Base-by-base conservation (phyloP, 192 early-diverging fungal genomes). In the Lunasporangiospora selenospora region DNA sequence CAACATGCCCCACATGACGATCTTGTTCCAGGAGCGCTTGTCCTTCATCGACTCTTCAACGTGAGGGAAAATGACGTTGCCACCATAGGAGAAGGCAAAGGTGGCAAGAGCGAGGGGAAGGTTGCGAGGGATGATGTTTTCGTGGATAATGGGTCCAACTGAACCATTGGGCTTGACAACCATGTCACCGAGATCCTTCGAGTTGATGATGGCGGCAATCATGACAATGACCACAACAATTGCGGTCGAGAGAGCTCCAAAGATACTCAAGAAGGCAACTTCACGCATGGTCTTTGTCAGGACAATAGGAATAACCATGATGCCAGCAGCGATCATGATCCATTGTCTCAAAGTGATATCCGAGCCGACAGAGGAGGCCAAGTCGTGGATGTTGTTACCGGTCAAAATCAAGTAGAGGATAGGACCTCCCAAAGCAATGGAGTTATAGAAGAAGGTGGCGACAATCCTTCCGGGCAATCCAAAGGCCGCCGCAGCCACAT, bases 21-120 rank as follows among this genome's bases (percentile, higher is more conserved):
- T 86, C 62, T 66, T 81, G 29, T 81, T 78, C 79, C 88, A 92
- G 3, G 77, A 34, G n/a, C 54, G 54, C 53, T 87, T 89, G 23
- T 82, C 56, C 38, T 80, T 78, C 87, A 92, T 87, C 39, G 87
- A 82, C 29, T 80, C 77, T 61, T 92, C 87, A 9, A 92, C 86
- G 56, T 92, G 85, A 30, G 90, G 84, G 67, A 87, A 92, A 34
- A 90, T 82, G 32, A 87, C 83, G 61, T 90, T 92, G 37, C 90
- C 90, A 36, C 83, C 81, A 41, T 86, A 92, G 7, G 83, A 85
- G 67, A 90, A 92, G 34, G 79, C 81, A 53, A 92, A 81, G 10
- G 87, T 86, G 33, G 84, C 84, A 7, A 92, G 62, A 2, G 89
- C 85, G 30, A 85, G 62, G 3, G 88, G 88, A 62, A 92, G 79